Percentiles rank a stretch among this genome's conserved stretches.
phyloP scores from a whole-genome alignment of 139 green algal species.

The Coccomyxa sp. region DNA sequence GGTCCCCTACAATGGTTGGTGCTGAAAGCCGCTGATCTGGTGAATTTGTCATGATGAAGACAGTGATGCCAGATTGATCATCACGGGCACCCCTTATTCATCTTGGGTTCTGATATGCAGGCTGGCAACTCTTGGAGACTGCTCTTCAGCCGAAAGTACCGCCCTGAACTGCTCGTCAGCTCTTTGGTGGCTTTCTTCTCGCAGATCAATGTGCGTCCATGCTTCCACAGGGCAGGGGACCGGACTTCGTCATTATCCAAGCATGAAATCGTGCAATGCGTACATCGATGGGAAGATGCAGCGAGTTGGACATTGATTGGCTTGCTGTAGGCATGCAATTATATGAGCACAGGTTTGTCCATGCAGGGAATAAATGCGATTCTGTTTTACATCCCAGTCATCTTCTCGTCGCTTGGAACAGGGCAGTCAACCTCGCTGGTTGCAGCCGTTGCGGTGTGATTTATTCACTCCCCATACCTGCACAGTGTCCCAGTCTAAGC shows the following conservation, averaged over 20 bases:
- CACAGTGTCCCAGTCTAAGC: too few relatives aligned
- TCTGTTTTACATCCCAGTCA: slow-evolving; percentile 46
- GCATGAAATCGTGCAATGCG: background rate
- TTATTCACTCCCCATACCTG: too few relatives aligned
- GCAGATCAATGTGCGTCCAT: slow-evolving; percentile 4
- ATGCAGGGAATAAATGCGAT: slow-evolving; percentile 49
- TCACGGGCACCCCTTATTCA: too few relatives aligned
- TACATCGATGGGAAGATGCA: background rate
- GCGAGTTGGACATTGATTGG: background rate
- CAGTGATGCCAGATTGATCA: background rate
- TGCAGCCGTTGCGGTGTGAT: background rate
- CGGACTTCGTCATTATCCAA: background rate
- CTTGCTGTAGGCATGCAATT: background rate
- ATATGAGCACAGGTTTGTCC: background rate
- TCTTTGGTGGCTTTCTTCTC: background rate
- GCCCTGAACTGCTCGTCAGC: background rate
- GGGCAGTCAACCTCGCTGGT: slow-evolving; percentile 4
- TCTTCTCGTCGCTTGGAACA: slow-evolving; percentile 36
- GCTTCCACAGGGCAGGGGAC: background rate
- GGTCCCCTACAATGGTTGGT: background rate
- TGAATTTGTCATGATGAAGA: background rate
- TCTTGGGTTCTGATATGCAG: background rate
- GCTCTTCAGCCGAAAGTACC: background rate
- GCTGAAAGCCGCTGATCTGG: background rate
- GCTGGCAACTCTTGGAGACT: slow-evolving; percentile 1